Evolutionary conservation across 306 rosid species (phyloP).

Genomic region (Aeschynomene evenia): DNA sequence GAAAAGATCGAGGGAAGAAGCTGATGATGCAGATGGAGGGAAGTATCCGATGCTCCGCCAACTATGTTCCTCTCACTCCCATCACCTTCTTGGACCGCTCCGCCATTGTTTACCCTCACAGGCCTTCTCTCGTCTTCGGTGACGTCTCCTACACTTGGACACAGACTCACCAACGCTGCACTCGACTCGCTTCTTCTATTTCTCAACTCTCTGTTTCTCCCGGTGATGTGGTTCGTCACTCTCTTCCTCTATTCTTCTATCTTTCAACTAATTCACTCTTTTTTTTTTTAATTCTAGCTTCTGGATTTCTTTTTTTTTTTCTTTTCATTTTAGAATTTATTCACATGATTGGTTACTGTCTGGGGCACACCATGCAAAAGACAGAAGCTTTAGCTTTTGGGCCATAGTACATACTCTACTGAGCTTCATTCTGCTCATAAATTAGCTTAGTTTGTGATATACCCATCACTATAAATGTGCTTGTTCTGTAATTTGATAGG

Average conservation of each 20-base stretch:
- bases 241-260: background rate
- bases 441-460: background rate
- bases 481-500: background rate
- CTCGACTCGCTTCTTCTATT: slow-evolving; percentile 68
- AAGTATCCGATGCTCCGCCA: slow-evolving; percentile 50
- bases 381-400: too few species aligned
- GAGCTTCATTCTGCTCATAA: background rate
- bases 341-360: too few species aligned
- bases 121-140: slow-evolving; percentile 51
- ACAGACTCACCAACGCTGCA: slow-evolving; percentile 68
- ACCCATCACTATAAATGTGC: background rate
- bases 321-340: too few species aligned
- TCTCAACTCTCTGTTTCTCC: slow-evolving; percentile 48
- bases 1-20: too few species aligned
- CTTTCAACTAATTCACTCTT: background rate
- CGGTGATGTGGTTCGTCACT: slow-evolving; percentile 54
- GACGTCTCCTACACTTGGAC: slow-evolving; percentile 58
- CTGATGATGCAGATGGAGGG: slow-evolving; percentile 80
- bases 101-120: slow-evolving; percentile 58
- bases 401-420: background rate
- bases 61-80: slow-evolving; percentile 67
- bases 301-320: background rate
- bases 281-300: background rate
- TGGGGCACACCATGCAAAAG: too few species aligned
- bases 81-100: slow-evolving; percentile 87